Evolutionary conservation across 371 early-diverging fungal genomes (phyloP), one percentile per base, ranked within the genome.

Genomic region (Mortierella polycephala): DNA sequence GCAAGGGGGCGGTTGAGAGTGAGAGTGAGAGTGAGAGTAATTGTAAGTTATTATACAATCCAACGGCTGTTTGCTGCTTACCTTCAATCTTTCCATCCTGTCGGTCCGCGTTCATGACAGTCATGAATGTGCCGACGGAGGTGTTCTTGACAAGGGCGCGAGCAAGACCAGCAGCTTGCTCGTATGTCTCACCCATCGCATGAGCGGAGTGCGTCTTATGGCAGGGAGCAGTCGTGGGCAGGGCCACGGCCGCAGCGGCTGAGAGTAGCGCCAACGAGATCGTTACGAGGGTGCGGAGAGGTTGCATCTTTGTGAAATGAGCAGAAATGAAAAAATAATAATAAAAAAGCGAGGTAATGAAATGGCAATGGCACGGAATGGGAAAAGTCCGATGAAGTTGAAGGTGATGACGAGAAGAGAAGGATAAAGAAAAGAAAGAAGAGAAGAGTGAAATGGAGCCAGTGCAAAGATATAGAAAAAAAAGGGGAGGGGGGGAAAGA

Each of bases 41-140:
- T 30, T 30, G 30, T 30, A 30, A 30, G 30, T 4, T 30, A 30
- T 30, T 30, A 30, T 30, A 30, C 30, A 30, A 30, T 16, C 37
- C 16, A 58, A 14, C 7, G n/a, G 45, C 10, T n/a, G 12, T 7
- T 42, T 30, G 37, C 23, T 50, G 39, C 13, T 4, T 59, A 74
- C 74, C 74, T 56, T 74, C 73, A 39, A 67, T 54, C 1, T 23
- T 14, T 12, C 66, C 69, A 21, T 58, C 69, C 55, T 65, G 56
- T 37, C 49, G 62, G 14, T 56, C 20, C 1, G 45, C 42, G 46
- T 71, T 75, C 82, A 82, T 82, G 42, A 81, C 53, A 18, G 59
- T 75, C 66, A 82, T 80, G 41, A 82, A 65, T 58, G 82, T 82
- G 20, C 82, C 82, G n/a, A 75, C 55, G 14, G 64, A 55, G 45